Base-by-base conservation (phyloP, 1,139 yeast genomes). In the Zhuliangozyma blackwelliae region DNA sequence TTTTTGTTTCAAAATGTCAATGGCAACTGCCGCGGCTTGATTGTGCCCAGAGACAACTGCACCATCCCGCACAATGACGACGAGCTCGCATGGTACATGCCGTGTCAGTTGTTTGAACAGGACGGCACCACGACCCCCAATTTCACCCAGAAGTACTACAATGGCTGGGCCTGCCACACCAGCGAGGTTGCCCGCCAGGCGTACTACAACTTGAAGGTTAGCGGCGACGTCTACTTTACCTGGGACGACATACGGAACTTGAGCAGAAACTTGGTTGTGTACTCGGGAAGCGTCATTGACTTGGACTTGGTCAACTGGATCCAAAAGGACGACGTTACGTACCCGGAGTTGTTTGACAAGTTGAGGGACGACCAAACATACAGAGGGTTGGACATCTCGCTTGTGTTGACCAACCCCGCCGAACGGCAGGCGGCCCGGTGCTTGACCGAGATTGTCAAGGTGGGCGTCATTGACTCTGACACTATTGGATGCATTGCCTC, bases 401-500 rank as follows among this genome's bases (percentile, higher is more conserved):
- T 88, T 43, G 68, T 84, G 11, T 72, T 90, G 55, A 76, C 95
- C 5, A 79, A 77, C 40, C 74, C 85, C 13, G 65, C 66, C 20
- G 89, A 86, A 48, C 75, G 89, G 41, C 74, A 75, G 49, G 77
- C 81, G 7, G 94, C 94, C 11, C 77, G 82, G 51, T 92, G 98
- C 61, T 67, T 92, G 38, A 69, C 84, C n/a, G 97, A 92, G 59
- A 84, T 87, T 40, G 70, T 86, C 39, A 87, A 83, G 61, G 95
- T 90, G 19, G 98, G 98, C 20, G 80, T 78, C 33, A 78, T 92
- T 39, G 97, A 92, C 56, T 79, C 94, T 1, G 89, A 87, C 38
- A 80, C 96, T 10, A 79, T 92, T 52, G 98, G 98, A n/a, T 92
- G 98, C 63, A 81, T 92, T 59, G 96, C 97, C 0, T 87, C 97